These are phyloP conservation scores for Taxillus chinensis DNA, from an alignment of 164 flowering plant species.

Conservation along the genomic window DNA sequence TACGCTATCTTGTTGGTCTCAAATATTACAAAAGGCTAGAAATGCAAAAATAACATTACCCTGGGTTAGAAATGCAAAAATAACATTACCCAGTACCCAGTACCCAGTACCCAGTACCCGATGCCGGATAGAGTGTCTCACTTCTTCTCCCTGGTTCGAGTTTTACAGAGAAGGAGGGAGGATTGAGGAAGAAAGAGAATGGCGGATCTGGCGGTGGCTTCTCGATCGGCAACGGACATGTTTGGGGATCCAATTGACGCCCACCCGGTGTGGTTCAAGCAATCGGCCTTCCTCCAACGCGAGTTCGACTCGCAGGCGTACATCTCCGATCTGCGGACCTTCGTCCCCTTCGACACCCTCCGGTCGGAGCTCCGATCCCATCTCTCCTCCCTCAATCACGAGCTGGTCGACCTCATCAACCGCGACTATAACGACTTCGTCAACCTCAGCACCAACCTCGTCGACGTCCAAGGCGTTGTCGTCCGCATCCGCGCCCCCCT, in stretches of 20 bases:
- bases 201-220: constrained; percentile 27
- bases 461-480: constrained; percentile 73
- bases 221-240: constrained; percentile 49
- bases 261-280: constrained; percentile 85
- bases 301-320: constrained; percentile 74
- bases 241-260: constrained; percentile 77
- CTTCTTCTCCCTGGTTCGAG: no score
- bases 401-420: constrained; percentile 86
- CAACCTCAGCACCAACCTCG: constrained; percentile 85
- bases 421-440: constrained; percentile 91
- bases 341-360: constrained; percentile 89
- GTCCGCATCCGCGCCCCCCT: constrained; percentile 92
- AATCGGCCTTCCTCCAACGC: constrained; percentile 44
- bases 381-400: constrained; percentile 67
- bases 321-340: constrained; percentile 86
- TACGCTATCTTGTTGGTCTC: no score
- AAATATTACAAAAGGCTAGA: no score
- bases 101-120: no score
- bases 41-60: no score
- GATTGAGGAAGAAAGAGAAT: constrained; percentile 5
- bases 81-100: no score
- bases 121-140: no score
- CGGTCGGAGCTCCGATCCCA: constrained; percentile 79
- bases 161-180: no score
- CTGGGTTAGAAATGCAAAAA: no score